These are phyloP conservation scores for Rhododendron ferrugineum DNA, from an alignment of 148 eudicot genomes.

Conservation along the genomic window DNA sequence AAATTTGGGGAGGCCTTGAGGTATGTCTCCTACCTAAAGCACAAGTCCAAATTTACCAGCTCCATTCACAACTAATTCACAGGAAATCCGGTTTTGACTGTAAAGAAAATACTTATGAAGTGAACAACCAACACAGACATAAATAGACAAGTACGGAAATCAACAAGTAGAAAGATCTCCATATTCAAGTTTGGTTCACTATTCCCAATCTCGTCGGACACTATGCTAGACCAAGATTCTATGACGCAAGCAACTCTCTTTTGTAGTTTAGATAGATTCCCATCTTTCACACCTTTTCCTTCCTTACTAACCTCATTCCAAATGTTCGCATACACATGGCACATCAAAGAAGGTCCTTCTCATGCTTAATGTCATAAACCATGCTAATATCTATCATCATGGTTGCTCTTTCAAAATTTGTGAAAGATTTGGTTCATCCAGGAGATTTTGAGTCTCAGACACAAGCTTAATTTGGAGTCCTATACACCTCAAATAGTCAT, in stretches of 20 bases:
- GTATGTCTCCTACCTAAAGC: slow-evolving; percentile 88
- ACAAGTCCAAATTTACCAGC: neutral
- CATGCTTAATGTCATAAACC: neutral
- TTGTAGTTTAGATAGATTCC: neutral
- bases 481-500: neutral
- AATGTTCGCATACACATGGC: neutral
- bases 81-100: slow-evolving; percentile 5
- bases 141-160: neutral
- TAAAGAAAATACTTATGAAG: neutral
- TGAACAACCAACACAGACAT: neutral
- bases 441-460: neutral
- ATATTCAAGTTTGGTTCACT: neutral
- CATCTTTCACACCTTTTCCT: slow-evolving; percentile 3
- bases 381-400: neutral
- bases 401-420: neutral
- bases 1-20: slow-evolving; percentile 88
- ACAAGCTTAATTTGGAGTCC: neutral
- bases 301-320: neutral
- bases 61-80: neutral
- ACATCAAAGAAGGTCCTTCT: neutral
- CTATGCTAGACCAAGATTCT: neutral
- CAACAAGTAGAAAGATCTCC: neutral
- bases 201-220: neutral
- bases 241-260: neutral
- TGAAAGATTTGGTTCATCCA: neutral